These are phyloP conservation scores for Scytalidium lignicola DNA, from an alignment of 2,329 filamentous ascomycete species.

Conservation along the genomic window DNA sequence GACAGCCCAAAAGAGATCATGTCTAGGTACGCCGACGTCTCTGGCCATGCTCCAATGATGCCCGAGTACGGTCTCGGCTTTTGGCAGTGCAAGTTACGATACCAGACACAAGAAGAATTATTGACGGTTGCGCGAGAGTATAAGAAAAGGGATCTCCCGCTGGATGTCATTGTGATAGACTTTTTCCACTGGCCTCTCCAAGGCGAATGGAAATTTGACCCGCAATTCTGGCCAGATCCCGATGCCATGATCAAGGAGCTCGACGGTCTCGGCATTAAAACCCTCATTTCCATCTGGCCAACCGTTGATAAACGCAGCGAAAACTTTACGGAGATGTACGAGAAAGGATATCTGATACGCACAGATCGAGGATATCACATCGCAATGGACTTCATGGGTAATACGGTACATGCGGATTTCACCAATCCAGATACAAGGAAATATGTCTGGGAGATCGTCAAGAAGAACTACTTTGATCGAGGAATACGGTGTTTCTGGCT, in stretches of 20 bases:
- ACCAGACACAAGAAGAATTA: slow-evolving; percentile 59
- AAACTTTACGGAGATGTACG: slow-evolving; percentile 56
- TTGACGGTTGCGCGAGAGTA: slow-evolving; percentile 55
- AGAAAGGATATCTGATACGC: slow-evolving; percentile 53
- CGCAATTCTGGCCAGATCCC: slow-evolving; percentile 56
- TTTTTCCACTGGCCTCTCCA: slow-evolving; percentile 63
- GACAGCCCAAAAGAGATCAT: slow-evolving; percentile 49
- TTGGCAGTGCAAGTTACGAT: slow-evolving; percentile 62
- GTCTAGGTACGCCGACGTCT: slow-evolving; percentile 47
- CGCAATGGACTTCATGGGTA: slow-evolving; percentile 52
- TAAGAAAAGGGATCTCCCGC: slow-evolving; percentile 44
- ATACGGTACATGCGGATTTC: slow-evolving; percentile 55
- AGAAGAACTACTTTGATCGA: slow-evolving; percentile 53
- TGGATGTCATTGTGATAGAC: slow-evolving; percentile 59
- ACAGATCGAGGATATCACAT: slow-evolving; percentile 52
- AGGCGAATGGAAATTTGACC: slow-evolving; percentile 63
- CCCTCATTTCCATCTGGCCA: slow-evolving; percentile 66
- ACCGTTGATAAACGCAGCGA: slow-evolving; percentile 55
- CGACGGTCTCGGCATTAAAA: slow-evolving; percentile 49
- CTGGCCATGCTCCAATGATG: slow-evolving; percentile 58
- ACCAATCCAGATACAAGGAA: slow-evolving; percentile 53
- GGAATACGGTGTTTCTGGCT: slow-evolving; percentile 62
- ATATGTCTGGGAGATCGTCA: slow-evolving; percentile 54
- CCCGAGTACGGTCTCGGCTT: slow-evolving; percentile 62
- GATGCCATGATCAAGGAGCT: slow-evolving; percentile 59